Conservation (phyloP, 1,284 basidiomycete species). For the Phellinidium pouzarii region DNA sequence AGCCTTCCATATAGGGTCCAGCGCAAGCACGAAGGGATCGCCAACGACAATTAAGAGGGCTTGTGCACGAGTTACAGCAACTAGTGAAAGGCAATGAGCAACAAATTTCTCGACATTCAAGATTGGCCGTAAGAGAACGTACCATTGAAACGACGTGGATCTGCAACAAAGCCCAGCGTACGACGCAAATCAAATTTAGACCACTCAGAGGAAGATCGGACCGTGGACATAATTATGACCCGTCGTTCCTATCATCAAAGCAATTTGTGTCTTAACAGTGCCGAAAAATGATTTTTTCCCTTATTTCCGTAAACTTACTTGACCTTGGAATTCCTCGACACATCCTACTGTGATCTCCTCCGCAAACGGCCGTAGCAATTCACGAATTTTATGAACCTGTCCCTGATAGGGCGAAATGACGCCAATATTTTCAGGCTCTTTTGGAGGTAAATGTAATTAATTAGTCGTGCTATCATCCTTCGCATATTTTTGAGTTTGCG, state of each 20-base stretch:
- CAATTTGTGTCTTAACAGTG: neutral
- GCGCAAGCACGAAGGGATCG: slow-evolving; percentile 44
- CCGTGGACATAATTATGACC: slow-evolving; percentile 41
- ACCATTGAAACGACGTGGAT: slow-evolving; percentile 43
- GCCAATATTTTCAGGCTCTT: slow-evolving; percentile 39
- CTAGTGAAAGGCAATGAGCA: slow-evolving; percentile 20
- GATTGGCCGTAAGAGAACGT: neutral
- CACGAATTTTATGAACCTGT: slow-evolving; percentile 43
- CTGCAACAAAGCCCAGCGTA: slow-evolving; percentile 41
- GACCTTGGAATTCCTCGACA: slow-evolving; percentile 59
- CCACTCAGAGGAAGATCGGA: slow-evolving; percentile 34
- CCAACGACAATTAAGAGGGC: slow-evolving; percentile 53
- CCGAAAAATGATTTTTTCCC: too few species aligned
- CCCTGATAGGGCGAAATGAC: slow-evolving; percentile 52
- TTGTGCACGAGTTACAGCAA: slow-evolving; percentile 44
- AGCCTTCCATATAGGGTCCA: slow-evolving; percentile 43
- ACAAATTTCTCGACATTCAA: neutral
- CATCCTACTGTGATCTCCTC: slow-evolving; percentile 46
- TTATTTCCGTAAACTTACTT: slow-evolving; percentile 31
- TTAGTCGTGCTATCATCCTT: too few species aligned
- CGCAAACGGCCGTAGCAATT: slow-evolving; percentile 28
- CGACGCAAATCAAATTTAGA: slow-evolving; percentile 36
- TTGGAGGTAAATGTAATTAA: slow-evolving; percentile 1
- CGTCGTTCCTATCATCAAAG: slow-evolving; percentile 29
- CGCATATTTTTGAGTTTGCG: too few species aligned